Base-by-base conservation (phyloP, 2,329 filamentous ascomycete genomes). In the Mollisia scopiformis region DNA sequence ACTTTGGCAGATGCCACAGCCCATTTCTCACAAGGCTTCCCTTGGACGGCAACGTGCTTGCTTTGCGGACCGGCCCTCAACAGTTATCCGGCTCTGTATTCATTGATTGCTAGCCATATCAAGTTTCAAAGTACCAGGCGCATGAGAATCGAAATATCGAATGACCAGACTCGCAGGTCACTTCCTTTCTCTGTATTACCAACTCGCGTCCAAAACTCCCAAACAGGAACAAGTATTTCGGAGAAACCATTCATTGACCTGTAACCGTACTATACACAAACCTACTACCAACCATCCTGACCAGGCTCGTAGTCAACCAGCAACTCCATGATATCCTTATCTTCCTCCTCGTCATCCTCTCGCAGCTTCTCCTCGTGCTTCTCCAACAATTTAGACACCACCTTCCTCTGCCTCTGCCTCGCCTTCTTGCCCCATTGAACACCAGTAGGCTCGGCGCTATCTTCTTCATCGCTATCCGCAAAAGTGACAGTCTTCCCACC, bases 281-380 rank as follows among this genome's bases (percentile, higher is more conserved):
- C 30, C 6, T 16, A 46, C 59, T 65, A 70, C 68, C 68, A 70
- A 6, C 67, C 68, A 59, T 68, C 68, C 16, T 63, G 57, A 11
- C 67, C 62, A 28, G 65, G 62, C 59, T 62, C 59, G 43, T 76
- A 82, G 71, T 86, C 82, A 68, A 84, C 81, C 73, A 93, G 75
- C 69, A 89, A 86, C 75, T 93, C 88, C 72, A 87, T 84, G 68
- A 93, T 89, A 73, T 93, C 89, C 76, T 90, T 89, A 74, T 92
- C 88, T 66, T 90, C 82, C 61, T 88, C 85, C 68, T 88, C 86
- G 69, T 85, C 81, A 66, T 82, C 78, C 68, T 84, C 75, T 70
- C 77, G 75, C 76, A 84, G 79, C 64, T 69, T 66, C 67, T 69
- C 59, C 76, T 90, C 88, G 66, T 86, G 80, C 51, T 81, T 83